Base-by-base conservation (phyloP, 768 basidiomycete genomes). In the Pisolithus sp. region DNA sequence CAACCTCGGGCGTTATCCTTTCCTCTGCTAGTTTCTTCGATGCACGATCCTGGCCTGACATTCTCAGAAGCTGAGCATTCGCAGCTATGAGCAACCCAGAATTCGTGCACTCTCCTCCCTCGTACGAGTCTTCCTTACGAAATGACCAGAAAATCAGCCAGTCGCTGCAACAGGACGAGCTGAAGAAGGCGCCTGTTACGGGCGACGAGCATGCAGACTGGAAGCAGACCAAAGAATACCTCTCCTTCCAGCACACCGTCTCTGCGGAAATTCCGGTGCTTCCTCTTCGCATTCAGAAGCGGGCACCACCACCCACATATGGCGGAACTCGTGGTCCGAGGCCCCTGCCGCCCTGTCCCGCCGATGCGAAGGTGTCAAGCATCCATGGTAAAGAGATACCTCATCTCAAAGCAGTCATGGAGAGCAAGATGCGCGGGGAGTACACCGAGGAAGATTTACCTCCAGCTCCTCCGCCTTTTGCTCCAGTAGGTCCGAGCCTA, bases 71-170 rank as follows among this genome's bases (percentile, higher is more conserved):
- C 31, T 21, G n/a, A 34, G 45, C 7, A 7, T 31, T 38, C 24
- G 13, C 36, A 37, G 43, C 42, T 18, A 68, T 70, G 67, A 58
- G 42, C 53, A 50, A 68, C 13, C 51, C 24, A 34, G 34, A 34
- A 20, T 65, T 59, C 44, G 46, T 61, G 3, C 71, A 68, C 1
- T 68, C 67, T 3, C 76, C 75, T 1, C 75, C 75, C 1, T 64
- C 75, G 1, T 77, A 77, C 62, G 67, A 75, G 46, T 53, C 61
- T 49, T 68, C 71, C 9, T 59, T 71, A 20, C 61, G 68, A 39
- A 79, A 76, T 44, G 80, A 85, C 62, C 75, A 69, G 45, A 85
- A 83, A 65, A 67, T 76, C 39, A 61, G 72, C 2, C 65, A 67
- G 45, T 44, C 54, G 20, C 20, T 48, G 2, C 62, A 59, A 34